A percentile compares a stretch with the other conserved stretches of the same genome.
Conservation (phyloP, 257 asterid genomes). For the Ophiorrhiza pumila region DNA sequence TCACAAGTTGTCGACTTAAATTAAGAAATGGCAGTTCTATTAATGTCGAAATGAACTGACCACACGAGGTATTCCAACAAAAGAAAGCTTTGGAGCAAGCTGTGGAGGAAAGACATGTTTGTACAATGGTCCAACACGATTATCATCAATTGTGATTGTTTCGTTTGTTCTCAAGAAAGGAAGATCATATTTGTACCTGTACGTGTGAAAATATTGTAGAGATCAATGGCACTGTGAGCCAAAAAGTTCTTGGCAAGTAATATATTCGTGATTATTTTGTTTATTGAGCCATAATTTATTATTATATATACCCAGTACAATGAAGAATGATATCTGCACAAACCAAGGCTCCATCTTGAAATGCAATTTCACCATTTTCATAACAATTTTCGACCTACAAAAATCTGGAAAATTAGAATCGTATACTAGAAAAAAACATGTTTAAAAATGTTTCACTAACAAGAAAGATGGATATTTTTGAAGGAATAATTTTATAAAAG, state of each 20-base stretch:
- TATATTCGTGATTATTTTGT: too few relatives aligned
- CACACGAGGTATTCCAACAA: conserved; percentile 44
- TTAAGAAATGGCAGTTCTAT: too few relatives aligned
- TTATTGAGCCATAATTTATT: too few relatives aligned
- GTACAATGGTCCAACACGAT: conserved; percentile 59
- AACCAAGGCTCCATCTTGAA: conserved; percentile 48
- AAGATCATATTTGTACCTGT: conserved; percentile 43
- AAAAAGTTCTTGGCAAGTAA: too few relatives aligned
- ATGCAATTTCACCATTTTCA: conserved; percentile 49
- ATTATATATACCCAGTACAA: conserved; percentile 49
- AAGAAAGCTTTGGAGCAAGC: conserved; percentile 57
- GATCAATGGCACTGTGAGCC: too few relatives aligned
- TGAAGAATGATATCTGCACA: conserved; percentile 53
- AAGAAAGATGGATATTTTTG: too few relatives aligned
- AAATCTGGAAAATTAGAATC: conserved; percentile 22
- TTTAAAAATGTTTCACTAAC: too few relatives aligned
- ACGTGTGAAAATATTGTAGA: too few relatives aligned
- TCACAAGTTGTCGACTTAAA: too few relatives aligned
- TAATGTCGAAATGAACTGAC: conserved; percentile 24
- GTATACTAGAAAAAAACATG: too few relatives aligned
- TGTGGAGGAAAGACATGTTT: conserved; percentile 59
- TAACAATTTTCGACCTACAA: conserved; percentile 23
- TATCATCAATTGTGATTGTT: conserved; percentile 41
- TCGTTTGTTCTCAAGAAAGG: conserved; percentile 61
- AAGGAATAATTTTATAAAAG: too few relatives aligned